Base-by-base conservation (phyloP, 2,329 filamentous ascomycete genomes). In the Albophoma yamanashiensis region DNA sequence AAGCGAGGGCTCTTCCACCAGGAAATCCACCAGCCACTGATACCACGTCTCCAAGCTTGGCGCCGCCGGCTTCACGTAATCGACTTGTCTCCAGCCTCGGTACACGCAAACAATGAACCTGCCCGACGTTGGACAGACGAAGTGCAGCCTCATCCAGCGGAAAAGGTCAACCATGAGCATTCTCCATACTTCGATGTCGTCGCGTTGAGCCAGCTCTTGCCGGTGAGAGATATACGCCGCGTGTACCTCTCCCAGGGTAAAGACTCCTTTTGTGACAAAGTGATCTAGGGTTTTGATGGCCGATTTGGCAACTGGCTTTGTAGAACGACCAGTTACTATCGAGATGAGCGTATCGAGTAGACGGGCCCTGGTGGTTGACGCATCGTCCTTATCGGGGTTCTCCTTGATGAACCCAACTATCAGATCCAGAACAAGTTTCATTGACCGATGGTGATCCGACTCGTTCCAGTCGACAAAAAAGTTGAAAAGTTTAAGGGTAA, bases 401-500 rank as follows among this genome's bases (percentile, higher is more conserved):
- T 74, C 77, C 56, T 70, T 68, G 45, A 84, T 74, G 22, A 84
- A 76, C 59, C 77, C 75, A 7, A 78, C 76, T 27, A 87, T 72
- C 25, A 85, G 73, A 64, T 88, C 84, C 39, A 87, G 75, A 5
- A 86, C 79, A 61, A 86, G 77, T 63, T 81, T 82, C 81, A 87
- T 82, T 42, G 84, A 84, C 14, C 85, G 77, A 65, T 86, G 82
- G 62, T 84, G 81, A 66, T 87, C 84, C 60, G 82, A 82, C 66
- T 87, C 85, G 65, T 85, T 86, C 83, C 84, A 87, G 66, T 87
- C 84, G 57, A 87, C 75, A 67, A 84, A 88, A 66, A 85, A 87
- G 59, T 81, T 74, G 71, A 87, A 86, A 31, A 88, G 72, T 58
- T 74, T 73, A 57, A 79, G 64, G 25, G 75, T 78, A 4, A 81